A percentile compares a stretch with the other conserved stretches of the same genome.
Evolutionary conservation across 2,329 filamentous ascomycete species (phyloP).

Genomic region (Penicillium sclerotigenum): DNA sequence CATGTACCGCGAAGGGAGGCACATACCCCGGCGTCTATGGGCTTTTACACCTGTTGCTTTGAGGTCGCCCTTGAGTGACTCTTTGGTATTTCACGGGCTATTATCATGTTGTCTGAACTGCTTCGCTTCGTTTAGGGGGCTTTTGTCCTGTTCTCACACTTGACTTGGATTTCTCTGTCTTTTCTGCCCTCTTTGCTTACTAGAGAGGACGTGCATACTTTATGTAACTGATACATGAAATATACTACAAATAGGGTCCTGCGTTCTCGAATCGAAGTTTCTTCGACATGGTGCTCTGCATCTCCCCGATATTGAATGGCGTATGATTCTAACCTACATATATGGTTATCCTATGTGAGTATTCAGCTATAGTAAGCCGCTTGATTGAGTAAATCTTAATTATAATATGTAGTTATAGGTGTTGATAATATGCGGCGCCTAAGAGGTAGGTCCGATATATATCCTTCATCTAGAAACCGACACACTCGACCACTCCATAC

Average conservation of each 20-base stretch:
- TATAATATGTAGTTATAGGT: not conserved
- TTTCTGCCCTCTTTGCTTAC: not conserved
- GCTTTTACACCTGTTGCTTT: not conserved
- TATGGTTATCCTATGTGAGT: not conserved
- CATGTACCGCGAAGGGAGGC: not conserved
- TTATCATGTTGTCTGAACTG: not conserved
- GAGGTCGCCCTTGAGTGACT: not conserved
- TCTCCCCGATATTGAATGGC: not conserved
- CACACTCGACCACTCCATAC: not conserved
- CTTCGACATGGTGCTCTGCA: not conserved
- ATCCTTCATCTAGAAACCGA: not conserved
- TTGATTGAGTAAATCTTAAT: not conserved
- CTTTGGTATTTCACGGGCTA: not conserved
- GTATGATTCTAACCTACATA: not conserved
- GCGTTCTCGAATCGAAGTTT: not conserved
- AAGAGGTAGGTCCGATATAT: not conserved
- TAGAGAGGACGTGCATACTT: not conserved
- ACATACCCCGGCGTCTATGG: constrained; percentile 22
- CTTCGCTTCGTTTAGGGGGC: not conserved
- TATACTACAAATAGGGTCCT: constrained; percentile 2
- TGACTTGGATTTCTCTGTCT: not conserved
- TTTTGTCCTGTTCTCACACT: not conserved
- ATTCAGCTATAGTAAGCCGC: not conserved
- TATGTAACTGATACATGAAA: constrained; percentile 13
- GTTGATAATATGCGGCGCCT: not conserved